Conservation (phyloP, 2,329 filamentous ascomycete species). For the Penicillium olsonii region DNA sequence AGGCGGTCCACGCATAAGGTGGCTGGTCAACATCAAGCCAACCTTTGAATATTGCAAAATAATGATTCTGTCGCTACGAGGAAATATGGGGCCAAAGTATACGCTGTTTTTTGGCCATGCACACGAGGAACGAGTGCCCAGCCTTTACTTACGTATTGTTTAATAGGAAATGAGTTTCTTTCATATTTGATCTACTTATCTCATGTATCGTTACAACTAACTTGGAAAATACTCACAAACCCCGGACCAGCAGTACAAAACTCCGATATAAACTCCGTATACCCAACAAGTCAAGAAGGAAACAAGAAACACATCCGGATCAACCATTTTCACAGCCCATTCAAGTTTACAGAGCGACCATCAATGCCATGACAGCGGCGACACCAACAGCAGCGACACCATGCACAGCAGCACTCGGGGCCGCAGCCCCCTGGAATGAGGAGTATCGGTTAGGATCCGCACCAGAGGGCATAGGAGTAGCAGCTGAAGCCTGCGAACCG, state of each 20-base stretch:
- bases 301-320: neutral
- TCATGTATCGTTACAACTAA: slow-evolving; percentile 23
- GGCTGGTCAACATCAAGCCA: neutral
- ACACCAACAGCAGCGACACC: slow-evolving; percentile 18
- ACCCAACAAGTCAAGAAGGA: slow-evolving; percentile 1
- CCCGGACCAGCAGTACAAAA: neutral
- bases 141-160: neutral
- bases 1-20: slow-evolving; percentile 68
- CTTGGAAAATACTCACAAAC: slow-evolving; percentile 1
- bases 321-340: neutral
- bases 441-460: slow-evolving; percentile 17
- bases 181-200: neutral
- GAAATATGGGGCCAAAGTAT: neutral
- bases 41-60: neutral
- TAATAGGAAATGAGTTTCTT: neutral
- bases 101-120: neutral
- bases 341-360: slow-evolving; percentile 23
- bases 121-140: neutral
- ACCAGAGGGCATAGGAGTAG: slow-evolving; percentile 20
- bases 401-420: slow-evolving; percentile 9
- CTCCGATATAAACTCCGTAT: slow-evolving; percentile 6
- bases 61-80: neutral
- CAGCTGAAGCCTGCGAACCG: slow-evolving; percentile 11
- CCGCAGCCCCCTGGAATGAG: slow-evolving; percentile 21
- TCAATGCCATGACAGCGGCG: slow-evolving; percentile 24